A percentile compares a stretch with the other conserved stretches of the same genome.
Conservation (phyloP, 495 filamentous ascomycete species). For the Penicillium silybi region DNA sequence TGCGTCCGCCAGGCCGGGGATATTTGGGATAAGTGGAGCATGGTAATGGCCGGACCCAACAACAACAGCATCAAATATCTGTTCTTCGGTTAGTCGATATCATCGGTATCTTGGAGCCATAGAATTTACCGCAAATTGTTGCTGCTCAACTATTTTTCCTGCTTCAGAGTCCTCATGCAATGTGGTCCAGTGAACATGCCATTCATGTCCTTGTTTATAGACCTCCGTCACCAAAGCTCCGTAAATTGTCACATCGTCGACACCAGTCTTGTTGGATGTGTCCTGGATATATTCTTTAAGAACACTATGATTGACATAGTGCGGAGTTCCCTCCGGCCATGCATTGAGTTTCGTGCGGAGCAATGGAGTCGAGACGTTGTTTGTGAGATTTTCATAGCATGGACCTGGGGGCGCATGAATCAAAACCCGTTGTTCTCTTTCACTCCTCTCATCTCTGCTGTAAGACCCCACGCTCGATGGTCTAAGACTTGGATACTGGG, state of each 20-base stretch:
- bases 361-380: constrained; percentile 61
- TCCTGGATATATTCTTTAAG: constrained; percentile 58
- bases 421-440: constrained; percentile 24
- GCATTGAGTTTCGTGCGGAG: constrained; percentile 55
- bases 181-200: constrained; percentile 44
- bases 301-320: constrained; percentile 51
- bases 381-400: constrained; percentile 58
- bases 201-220: constrained; percentile 42
- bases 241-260: constrained; percentile 47
- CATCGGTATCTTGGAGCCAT: no score
- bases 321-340: constrained; percentile 57
- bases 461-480: constrained; percentile 38
- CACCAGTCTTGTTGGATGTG: constrained; percentile 45
- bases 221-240: constrained; percentile 56
- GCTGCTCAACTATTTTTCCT: constrained; percentile 16
- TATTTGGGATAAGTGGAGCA: constrained; percentile 52
- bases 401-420: constrained; percentile 51
- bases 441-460: constrained; percentile 18
- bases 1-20: constrained; percentile 48
- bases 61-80: constrained; percentile 54
- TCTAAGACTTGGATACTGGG: constrained; percentile 49
- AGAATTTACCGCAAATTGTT: constrained; percentile 20
- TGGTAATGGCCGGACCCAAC: constrained; percentile 59
- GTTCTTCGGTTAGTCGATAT: neutral
- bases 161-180: constrained; percentile 30